Evolutionary conservation across 805 yeast species (phyloP), one percentile per base, ranked within the genome.

Genomic region (Torulaspora indica): DNA sequence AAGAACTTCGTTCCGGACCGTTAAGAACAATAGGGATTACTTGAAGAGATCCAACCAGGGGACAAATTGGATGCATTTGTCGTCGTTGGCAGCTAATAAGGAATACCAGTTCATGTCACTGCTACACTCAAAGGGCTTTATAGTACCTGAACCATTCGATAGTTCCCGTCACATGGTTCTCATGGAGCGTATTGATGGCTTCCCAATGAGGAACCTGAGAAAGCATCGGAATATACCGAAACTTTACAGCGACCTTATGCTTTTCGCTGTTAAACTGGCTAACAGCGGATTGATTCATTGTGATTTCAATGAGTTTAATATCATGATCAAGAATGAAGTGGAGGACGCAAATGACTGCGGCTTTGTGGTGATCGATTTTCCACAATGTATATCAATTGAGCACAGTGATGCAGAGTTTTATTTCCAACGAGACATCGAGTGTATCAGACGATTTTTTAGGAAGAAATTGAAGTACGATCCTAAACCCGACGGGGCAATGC

Each of bases 221-320:
- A 79, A 79, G 51, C 93, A 87, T 58, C 71, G 73, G 10, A 77
- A 85, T 51, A 78, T 84, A 56, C 78, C 80, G 49, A 75, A 78
- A 50, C 73, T 93, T 38, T 93, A 93, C 62, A 80, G 88, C 23
- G 83, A 87, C 43, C 71, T 93, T 58, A 91, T 93, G 98, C 70
- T 73, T 45, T 90, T 93, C 59, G 82, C 85, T 15, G 95, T 90
- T 10, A 76, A 79, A 49, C 70, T 93, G 42, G 98, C 85, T 5
- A 82, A 85, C 57, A 78, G 82, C 54, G 99, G 99, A 1, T 73
- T 93, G 44, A 89, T 93, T 42, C 99, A 93, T 67, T 91, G 98
- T 74, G 99, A 93, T 71, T 93, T 82, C 70, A 93, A 93, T 65
- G 99, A 93, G 68, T 93, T 93, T 67, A 93, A 93, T 64, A 88